Evolutionary conservation across 129 eudicot species (phyloP), one percentile per base, ranked within the genome.

Genomic region (Calendula officinalis): DNA sequence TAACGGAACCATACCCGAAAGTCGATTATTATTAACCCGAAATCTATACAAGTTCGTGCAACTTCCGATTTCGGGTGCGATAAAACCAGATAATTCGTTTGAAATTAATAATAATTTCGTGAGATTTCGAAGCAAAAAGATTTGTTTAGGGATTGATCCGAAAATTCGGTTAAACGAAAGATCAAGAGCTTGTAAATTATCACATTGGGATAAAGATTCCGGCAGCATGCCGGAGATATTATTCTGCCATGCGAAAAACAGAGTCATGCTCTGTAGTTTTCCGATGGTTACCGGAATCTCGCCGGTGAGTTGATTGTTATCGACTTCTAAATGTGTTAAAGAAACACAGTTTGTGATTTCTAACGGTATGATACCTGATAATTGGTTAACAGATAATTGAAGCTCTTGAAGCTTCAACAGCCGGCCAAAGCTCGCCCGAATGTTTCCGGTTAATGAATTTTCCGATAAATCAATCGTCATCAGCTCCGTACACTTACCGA

Each of bases 211-310:
- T 66, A 94, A 73, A 33, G 92, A 72, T 53, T 59, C 91, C 6
- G 99, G 99, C 67, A 94, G 85, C 15, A 50, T 66, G n/a, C 99
- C 99, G 4, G 97, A 72, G 56, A 94, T 83, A 49, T 79, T 88
- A 68, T 94, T 94, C 45, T 80, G 86, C 99, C 99, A 94, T 32
- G 95, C 95, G 40, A 88, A 94, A 66, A 94, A 88, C 67, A 88
- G 74, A 68, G 85, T 88, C 89, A 94, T 70, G 75, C 84, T 82
- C 83, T 60, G 83, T 68, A 94, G 43, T 8, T 80, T 78, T 16
- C 99, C 90, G n/a, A 88, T 80, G n/a, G 61, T 44, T 36, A 30
- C 59, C 15, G 99, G 99, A 39, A 94, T 88, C 51, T 85, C 90
- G 0, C 99, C 99, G 3, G 81, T 81, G 40, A 94, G 72, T 5